phyloP scores from a whole-genome alignment of 2,329 filamentous ascomycete species.

The Samsoniella hepiali region DNA sequence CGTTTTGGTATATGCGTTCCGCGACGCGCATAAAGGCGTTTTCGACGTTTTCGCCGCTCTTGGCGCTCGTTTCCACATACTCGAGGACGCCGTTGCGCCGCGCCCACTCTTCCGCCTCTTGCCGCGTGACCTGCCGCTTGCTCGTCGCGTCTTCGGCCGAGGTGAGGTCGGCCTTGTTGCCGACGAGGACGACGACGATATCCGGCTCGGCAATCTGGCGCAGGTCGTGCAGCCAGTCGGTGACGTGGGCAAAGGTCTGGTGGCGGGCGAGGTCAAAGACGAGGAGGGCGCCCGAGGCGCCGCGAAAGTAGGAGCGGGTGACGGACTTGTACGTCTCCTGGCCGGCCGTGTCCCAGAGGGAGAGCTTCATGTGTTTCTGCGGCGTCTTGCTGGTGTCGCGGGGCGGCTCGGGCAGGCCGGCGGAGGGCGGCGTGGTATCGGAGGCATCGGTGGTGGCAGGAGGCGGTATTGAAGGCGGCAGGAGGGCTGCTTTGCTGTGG shows the following conservation, averaged over 20 bases:
- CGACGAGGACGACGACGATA: slow-evolving; percentile 90
- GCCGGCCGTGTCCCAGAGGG: slow-evolving; percentile 92
- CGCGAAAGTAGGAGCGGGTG: slow-evolving; percentile 89
- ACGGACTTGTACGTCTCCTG: slow-evolving; percentile 98
- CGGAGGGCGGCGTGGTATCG: slow-evolving; percentile 16
- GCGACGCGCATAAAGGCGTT: slow-evolving; percentile 89
- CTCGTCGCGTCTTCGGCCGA: slow-evolving; percentile 31
- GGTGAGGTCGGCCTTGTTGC: slow-evolving; percentile 89
- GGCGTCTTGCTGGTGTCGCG: slow-evolving; percentile 37
- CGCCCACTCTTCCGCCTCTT: slow-evolving; percentile 91
- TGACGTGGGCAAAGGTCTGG: slow-evolving; percentile 82
- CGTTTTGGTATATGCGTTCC: slow-evolving; percentile 94
- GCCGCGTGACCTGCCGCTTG: slow-evolving; percentile 72
- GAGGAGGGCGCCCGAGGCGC: slow-evolving; percentile 67
- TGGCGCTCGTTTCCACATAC: slow-evolving; percentile 95
- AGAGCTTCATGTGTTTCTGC: slow-evolving; percentile 86
- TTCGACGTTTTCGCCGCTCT: slow-evolving; percentile 92
- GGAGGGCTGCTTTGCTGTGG: slow-evolving; percentile 51
- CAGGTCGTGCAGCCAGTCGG: slow-evolving; percentile 90
- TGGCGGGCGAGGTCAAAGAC: slow-evolving; percentile 92
- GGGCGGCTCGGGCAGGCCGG: slow-evolving; percentile 54
- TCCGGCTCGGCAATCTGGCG: slow-evolving; percentile 93
- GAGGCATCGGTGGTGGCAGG: slow-evolving; percentile 17
- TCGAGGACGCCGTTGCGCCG: slow-evolving; percentile 78
- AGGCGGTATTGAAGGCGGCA: slow-evolving; percentile 25